Percentiles rank a stretch among this genome's conserved stretches.
These are phyloP conservation scores for Exobasidium rhododendri DNA, from an alignment of 1,284 basidiomycete genomes.

Conservation along the genomic window DNA sequence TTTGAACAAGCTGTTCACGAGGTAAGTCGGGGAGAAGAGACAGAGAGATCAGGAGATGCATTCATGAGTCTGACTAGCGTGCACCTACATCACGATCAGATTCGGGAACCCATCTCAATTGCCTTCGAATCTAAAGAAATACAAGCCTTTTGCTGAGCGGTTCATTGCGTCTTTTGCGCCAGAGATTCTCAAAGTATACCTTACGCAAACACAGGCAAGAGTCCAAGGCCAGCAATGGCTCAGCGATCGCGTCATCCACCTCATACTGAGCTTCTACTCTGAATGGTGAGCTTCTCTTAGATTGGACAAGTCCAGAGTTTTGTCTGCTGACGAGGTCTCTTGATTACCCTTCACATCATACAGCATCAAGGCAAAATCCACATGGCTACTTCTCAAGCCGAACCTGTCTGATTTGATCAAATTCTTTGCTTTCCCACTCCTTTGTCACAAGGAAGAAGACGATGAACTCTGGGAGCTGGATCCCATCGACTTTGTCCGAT, in stretches of 20 bases:
- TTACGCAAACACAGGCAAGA: conserved; percentile 38
- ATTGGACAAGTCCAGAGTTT: too few species aligned
- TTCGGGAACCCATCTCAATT: conserved; percentile 53
- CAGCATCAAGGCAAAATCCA: conserved; percentile 51
- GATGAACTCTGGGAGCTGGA: conserved; percentile 52
- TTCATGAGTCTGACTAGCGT: too few species aligned
- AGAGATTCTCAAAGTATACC: conserved; percentile 53
- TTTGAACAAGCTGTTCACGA: conserved; percentile 52
- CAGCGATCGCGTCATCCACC: conserved; percentile 41
- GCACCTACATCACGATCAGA: too few species aligned
- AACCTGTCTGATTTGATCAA: conserved; percentile 42
- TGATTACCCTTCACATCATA: conserved; percentile 14
- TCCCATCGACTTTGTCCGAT: conserved; percentile 48
- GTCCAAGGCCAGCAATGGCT: conserved; percentile 38
- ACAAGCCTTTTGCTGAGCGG: conserved; percentile 52
- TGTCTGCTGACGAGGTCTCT: not conserved
- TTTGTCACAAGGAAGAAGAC: conserved; percentile 48
- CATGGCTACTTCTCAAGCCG: conserved; percentile 50
- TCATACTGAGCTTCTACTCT: conserved; percentile 47
- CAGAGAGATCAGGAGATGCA: not conserved
- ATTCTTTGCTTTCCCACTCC: conserved; percentile 47
- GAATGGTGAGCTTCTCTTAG: too few species aligned
- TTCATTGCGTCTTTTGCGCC: conserved; percentile 50
- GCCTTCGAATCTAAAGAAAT: conserved; percentile 40
- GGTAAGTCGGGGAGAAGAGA: too few species aligned